phyloP scores from a whole-genome alignment of 2,329 filamentous ascomycete species.

The Ophiostoma himal-ulmi region DNA sequence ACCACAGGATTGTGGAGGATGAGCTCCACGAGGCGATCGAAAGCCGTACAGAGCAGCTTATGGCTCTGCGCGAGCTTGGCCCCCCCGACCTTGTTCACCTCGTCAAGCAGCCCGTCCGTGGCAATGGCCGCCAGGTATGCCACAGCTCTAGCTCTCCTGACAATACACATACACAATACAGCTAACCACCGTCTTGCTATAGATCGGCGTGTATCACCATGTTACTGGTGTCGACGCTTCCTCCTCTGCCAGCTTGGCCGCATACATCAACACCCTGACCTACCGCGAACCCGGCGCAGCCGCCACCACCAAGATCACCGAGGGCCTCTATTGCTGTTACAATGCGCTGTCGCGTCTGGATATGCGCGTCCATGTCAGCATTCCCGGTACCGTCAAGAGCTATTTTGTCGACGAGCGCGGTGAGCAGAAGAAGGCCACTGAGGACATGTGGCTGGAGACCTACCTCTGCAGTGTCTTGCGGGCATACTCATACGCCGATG shows the following conservation, averaged over 20 bases:
- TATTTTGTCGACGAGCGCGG: slow-evolving; percentile 97
- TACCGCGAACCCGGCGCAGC: slow-evolving; percentile 79
- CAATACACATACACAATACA: not conserved
- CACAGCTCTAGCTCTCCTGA: not conserved
- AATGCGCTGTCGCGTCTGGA: slow-evolving; percentile 98
- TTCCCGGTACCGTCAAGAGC: slow-evolving; percentile 91
- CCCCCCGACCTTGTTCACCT: slow-evolving; percentile 95
- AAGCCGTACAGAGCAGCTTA: slow-evolving; percentile 81
- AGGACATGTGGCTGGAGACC: slow-evolving; percentile 94
- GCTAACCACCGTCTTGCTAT: slow-evolving; percentile 8
- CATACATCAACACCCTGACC: slow-evolving; percentile 96
- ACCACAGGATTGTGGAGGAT: slow-evolving; percentile 79
- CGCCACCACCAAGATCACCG: slow-evolving; percentile 74
- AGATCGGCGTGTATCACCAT: slow-evolving; percentile 96
- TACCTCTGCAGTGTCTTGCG: slow-evolving; percentile 92
- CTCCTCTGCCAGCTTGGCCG: slow-evolving; percentile 90
- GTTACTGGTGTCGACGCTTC: slow-evolving; percentile 96
- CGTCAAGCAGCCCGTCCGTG: slow-evolving; percentile 64
- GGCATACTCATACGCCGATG: slow-evolving; percentile 93
- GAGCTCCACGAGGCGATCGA: slow-evolving; percentile 87
- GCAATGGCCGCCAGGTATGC: slow-evolving; percentile 50
- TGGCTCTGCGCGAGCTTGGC: slow-evolving; percentile 82
- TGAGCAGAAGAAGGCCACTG: slow-evolving; percentile 86
- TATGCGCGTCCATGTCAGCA: slow-evolving; percentile 97
- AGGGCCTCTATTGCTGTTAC: slow-evolving; percentile 96